phyloP scores from a whole-genome alignment of 2,329 filamentous ascomycete species.

The Aspergillus fijiensis region DNA sequence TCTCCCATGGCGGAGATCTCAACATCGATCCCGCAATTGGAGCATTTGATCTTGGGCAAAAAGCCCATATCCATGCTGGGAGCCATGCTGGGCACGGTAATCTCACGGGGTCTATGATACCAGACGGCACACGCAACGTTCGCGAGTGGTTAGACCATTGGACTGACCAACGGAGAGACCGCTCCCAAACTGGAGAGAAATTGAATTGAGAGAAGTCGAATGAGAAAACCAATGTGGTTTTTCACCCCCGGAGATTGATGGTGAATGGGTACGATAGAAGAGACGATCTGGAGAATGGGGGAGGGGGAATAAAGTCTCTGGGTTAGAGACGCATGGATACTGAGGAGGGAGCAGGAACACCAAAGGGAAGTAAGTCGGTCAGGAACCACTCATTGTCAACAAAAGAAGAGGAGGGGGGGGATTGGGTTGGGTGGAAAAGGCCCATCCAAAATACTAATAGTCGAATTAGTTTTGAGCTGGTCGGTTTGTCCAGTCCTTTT shows the following conservation, averaged over 20 bases:
- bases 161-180: constrained; percentile 7
- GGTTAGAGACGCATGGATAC: constrained; percentile 2
- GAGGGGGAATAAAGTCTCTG: neutral
- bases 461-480: neutral
- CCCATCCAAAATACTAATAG: constrained; percentile 10
- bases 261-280: neutral
- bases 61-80: constrained; percentile 61
- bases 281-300: neutral
- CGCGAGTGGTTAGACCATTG: constrained; percentile 18
- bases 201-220: neutral
- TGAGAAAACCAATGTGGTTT: neutral
- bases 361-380: neutral
- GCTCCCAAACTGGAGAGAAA: neutral
- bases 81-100: constrained; percentile 24
- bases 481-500: neutral
- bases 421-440: neutral
- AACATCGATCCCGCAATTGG: constrained; percentile 72
- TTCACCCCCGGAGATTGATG: neutral
- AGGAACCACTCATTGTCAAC: constrained; percentile 3
- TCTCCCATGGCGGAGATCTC: constrained; percentile 85
- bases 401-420: neutral
- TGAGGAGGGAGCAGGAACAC: neutral
- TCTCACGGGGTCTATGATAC: constrained; percentile 43
- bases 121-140: constrained; percentile 7
- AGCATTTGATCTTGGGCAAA: constrained; percentile 84